Conservation (phyloP, 2,329 filamentous ascomycete species). For the Nemania sp. region DNA sequence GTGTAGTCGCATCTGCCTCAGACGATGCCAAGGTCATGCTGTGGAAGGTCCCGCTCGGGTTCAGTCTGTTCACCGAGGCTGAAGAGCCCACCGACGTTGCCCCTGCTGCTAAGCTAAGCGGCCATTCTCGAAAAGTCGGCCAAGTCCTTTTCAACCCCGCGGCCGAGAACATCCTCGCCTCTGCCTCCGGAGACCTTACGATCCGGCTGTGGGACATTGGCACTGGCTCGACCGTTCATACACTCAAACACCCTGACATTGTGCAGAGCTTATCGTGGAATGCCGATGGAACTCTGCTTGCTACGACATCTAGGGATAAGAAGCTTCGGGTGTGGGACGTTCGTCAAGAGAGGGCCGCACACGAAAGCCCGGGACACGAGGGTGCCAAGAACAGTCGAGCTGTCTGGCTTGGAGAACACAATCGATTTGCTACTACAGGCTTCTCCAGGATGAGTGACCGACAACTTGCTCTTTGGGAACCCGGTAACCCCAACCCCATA, state of each 20-base stretch:
- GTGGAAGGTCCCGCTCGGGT: slow-evolving; percentile 90
- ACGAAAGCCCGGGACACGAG: slow-evolving; percentile 82
- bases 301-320: slow-evolving; percentile 96
- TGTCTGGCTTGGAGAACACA: slow-evolving; percentile 97
- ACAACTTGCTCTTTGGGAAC: slow-evolving; percentile 94
- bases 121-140: slow-evolving; percentile 93
- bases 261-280: slow-evolving; percentile 97
- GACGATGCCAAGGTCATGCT: slow-evolving; percentile 97
- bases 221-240: slow-evolving; percentile 72
- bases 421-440: slow-evolving; percentile 92
- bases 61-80: slow-evolving; percentile 80
- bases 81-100: slow-evolving; percentile 82
- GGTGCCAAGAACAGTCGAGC: slow-evolving; percentile 97
- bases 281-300: slow-evolving; percentile 81
- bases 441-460: slow-evolving; percentile 99
- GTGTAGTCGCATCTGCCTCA: slow-evolving; percentile 86
- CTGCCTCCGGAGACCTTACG: slow-evolving; percentile 90
- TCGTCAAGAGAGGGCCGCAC: slow-evolving; percentile 83
- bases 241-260: slow-evolving; percentile 85
- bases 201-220: slow-evolving; percentile 96
- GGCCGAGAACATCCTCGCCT: slow-evolving; percentile 92
- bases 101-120: slow-evolving; percentile 79
- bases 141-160: slow-evolving; percentile 98
- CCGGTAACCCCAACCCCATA: slow-evolving; percentile 81
- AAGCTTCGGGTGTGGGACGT: slow-evolving; percentile 98